Conservation (phyloP, 2,329 filamentous ascomycete genomes). For the Pseudocercospora musae region DNA sequence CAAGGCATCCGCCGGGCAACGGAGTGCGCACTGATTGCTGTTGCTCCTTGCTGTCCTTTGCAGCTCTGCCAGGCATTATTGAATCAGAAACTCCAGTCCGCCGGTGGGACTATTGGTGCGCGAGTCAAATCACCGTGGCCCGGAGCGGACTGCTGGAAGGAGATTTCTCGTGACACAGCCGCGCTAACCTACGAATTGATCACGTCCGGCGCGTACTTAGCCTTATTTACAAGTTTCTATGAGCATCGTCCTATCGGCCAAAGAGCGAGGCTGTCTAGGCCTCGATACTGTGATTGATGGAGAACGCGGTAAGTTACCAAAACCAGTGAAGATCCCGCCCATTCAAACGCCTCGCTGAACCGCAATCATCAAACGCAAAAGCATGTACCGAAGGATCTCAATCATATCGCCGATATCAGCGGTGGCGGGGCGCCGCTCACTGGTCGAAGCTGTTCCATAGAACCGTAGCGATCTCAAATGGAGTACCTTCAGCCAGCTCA, state of each 20-base stretch:
- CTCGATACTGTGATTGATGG: background rate
- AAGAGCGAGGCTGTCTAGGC: background rate
- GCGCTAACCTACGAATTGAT: background rate
- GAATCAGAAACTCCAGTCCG: background rate
- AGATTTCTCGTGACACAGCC: background rate
- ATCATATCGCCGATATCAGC: background rate
- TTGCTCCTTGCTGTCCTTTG: background rate
- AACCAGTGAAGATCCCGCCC: background rate
- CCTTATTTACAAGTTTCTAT: background rate
- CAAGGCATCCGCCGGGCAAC: background rate
- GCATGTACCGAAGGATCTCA: background rate
- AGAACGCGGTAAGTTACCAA: background rate
- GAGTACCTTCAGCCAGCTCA: constrained; percentile 15
- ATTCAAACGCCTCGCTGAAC: constrained; percentile 10
- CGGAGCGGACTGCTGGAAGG: background rate
- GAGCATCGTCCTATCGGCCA: background rate
- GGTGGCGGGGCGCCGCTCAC: background rate
- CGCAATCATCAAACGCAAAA: background rate
- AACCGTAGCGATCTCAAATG: constrained; percentile 24
- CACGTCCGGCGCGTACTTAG: background rate
- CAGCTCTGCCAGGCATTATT: background rate
- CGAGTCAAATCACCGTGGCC: background rate
- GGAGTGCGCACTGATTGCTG: background rate
- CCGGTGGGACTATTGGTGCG: background rate
- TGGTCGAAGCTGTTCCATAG: constrained; percentile 22